phyloP scores from a whole-genome alignment of 768 basidiomycete genomes.

The Flagelloscypha sp. region DNA sequence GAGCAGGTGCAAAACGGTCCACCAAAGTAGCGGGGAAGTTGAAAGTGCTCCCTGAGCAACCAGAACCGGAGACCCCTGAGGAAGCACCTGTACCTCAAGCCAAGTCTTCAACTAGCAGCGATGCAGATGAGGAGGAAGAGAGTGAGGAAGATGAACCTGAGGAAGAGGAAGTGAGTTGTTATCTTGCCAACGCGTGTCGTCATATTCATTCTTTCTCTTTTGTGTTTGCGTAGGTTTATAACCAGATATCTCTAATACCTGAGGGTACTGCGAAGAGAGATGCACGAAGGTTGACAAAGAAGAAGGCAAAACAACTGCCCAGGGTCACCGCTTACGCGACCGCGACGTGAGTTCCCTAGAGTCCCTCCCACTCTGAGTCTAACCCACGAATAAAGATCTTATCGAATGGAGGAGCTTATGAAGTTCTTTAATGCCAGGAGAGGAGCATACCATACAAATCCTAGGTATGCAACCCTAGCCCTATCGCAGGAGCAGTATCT shows the following conservation, averaged over 20 bases:
- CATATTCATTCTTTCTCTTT: slow-evolving; percentile 1
- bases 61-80: slow-evolving; percentile 39
- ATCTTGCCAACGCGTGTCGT: slow-evolving; percentile 4
- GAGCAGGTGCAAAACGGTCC: slow-evolving; percentile 72
- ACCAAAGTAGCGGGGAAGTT: slow-evolving; percentile 81
- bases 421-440: slow-evolving; percentile 85
- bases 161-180: slow-evolving; percentile 48
- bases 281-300: slow-evolving; percentile 84
- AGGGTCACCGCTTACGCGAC: slow-evolving; percentile 96
- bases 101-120: slow-evolving; percentile 5
- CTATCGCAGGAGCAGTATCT: too few relatives aligned
- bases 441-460: slow-evolving; percentile 75
- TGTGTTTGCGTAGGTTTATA: slow-evolving; percentile 59
- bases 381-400: slow-evolving; percentile 49
- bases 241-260: slow-evolving; percentile 88
- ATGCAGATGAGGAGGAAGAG: slow-evolving; percentile 35
- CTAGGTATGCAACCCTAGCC: too few relatives aligned
- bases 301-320: slow-evolving; percentile 86
- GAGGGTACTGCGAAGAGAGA: slow-evolving; percentile 90
- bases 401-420: slow-evolving; percentile 79
- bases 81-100: slow-evolving; percentile 13
- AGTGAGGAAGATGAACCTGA: slow-evolving; percentile 51
- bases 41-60: slow-evolving; percentile 83
- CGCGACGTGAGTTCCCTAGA: slow-evolving; percentile 51
- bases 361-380: slow-evolving; percentile 1